Conservation (phyloP, 345 rosid genomes). For the Erucastrum elatum region DNA sequence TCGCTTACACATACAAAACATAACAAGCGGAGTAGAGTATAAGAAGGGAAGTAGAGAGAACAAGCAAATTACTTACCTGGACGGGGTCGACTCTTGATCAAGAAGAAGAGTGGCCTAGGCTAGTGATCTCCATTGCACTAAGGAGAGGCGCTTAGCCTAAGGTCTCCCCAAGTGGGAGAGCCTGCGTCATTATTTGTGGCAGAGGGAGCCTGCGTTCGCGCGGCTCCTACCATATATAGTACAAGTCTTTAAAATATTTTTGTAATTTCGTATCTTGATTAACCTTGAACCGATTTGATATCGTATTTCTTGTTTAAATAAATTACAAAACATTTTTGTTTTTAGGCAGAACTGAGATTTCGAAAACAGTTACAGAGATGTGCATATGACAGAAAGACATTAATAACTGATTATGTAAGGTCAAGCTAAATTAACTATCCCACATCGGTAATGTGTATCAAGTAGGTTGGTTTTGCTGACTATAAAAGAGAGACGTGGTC, state of each 20-base stretch:
- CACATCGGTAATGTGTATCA: neutral
- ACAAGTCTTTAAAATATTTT: neutral
- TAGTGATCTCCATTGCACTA: conserved; percentile 15
- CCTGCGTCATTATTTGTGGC: conserved; percentile 19
- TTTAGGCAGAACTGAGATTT: neutral
- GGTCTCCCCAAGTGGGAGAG: conserved; percentile 15
- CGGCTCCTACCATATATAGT: neutral
- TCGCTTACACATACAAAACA: neutral
- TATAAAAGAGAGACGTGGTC: neutral
- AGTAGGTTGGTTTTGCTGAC: neutral
- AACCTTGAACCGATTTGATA: no score
- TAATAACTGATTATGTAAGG: neutral
- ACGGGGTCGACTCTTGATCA: conserved; percentile 24
- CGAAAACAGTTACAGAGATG: neutral
- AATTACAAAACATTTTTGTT: neutral
- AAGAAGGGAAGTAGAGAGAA: neutral
- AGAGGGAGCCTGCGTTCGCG: conserved; percentile 16
- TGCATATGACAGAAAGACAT: neutral
- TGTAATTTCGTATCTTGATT: neutral
- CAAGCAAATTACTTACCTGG: conserved; percentile 15
- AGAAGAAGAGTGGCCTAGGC: conserved; percentile 20
- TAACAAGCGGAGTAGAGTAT: neutral
- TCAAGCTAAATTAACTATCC: neutral
- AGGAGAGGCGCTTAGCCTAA: neutral
- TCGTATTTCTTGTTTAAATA: neutral